Percentiles rank a stretch among this genome's conserved stretches.
phyloP scores from a whole-genome alignment of 306 rosid species.

The Acacia acuminata region DNA sequence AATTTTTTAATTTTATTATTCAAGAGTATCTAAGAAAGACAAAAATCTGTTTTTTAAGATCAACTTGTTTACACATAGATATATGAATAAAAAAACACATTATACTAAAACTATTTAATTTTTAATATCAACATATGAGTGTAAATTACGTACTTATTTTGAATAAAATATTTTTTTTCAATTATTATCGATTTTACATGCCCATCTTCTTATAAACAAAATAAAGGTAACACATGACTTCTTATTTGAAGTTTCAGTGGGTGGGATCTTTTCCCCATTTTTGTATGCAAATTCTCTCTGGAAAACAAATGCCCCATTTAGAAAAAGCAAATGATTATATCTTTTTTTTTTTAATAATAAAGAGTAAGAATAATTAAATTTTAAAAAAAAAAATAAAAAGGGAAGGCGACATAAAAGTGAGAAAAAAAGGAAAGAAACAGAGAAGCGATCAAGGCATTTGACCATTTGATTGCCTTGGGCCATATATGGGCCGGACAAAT shows the following conservation, averaged over 20 bases:
- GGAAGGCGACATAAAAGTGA: neutral
- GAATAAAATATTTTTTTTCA: neutral
- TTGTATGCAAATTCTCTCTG: neutral
- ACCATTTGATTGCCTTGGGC: neutral
- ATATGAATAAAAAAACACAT: neutral
- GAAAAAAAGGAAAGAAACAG: neutral
- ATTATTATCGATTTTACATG: neutral
- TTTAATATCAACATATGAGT: neutral
- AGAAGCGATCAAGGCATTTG: neutral
- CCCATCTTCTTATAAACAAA: neutral
- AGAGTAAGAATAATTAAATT: neutral
- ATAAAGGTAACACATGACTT: neutral
- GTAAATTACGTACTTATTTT: neutral
- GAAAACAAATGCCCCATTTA: neutral
- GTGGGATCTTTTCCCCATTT: neutral
- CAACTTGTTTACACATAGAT: neutral
- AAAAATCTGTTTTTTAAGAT: conserved; percentile 1
- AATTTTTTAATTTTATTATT: conserved; percentile 17
- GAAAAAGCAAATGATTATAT: neutral
- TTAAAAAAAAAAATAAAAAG: too few relatives aligned
- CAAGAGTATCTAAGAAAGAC: conserved; percentile 19
- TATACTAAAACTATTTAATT: neutral
- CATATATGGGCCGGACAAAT: conserved; percentile 24
- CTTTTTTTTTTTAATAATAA: neutral
- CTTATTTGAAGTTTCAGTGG: neutral